Evolutionary conservation across 1,284 basidiomycete genomes (phyloP).

Genomic region (Rhodotorula sp.): DNA sequence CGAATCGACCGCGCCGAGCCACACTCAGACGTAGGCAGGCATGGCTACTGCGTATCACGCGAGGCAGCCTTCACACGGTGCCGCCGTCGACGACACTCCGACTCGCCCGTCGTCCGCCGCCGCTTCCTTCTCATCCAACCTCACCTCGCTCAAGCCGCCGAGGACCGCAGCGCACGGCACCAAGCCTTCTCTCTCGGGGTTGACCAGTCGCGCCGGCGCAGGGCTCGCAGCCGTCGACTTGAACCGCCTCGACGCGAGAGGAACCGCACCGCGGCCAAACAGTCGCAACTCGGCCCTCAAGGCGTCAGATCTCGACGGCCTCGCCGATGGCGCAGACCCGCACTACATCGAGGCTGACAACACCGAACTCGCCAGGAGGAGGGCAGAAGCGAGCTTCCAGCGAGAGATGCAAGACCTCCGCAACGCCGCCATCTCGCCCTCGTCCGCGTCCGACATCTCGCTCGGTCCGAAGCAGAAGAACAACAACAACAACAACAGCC

Average conservation of each 20-base stretch:
- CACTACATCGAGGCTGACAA: conserved; percentile 29
- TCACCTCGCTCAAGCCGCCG: background rate
- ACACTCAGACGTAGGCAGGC: background rate
- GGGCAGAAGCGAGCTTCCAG: conserved; percentile 27
- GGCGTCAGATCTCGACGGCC: conserved; percentile 16
- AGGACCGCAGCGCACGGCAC: background rate
- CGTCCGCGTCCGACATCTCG: conserved; percentile 10
- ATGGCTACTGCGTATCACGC: background rate
- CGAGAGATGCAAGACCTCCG: conserved; percentile 31
- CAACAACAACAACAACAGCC: background rate
- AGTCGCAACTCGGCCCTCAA: conserved; percentile 6
- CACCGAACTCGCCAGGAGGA: conserved; percentile 32
- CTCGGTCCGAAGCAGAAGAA: background rate
- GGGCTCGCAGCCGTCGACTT: background rate
- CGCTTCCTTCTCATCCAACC: conserved; percentile 1
- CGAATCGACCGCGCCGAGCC: no score
- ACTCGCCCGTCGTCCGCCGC: conserved; percentile 1
- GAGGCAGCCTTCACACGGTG: background rate
- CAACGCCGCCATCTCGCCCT: conserved; percentile 10
- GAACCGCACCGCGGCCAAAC: background rate
- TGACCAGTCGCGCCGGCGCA: background rate
- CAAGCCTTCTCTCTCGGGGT: background rate
- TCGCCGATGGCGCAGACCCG: background rate
- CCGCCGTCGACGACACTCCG: background rate
- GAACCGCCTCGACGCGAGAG: background rate